Percentiles rank a stretch among this genome's conserved stretches.
phyloP scores from a whole-genome alignment of 495 filamentous ascomycete species.

The Chaetomidium leptoderma region DNA sequence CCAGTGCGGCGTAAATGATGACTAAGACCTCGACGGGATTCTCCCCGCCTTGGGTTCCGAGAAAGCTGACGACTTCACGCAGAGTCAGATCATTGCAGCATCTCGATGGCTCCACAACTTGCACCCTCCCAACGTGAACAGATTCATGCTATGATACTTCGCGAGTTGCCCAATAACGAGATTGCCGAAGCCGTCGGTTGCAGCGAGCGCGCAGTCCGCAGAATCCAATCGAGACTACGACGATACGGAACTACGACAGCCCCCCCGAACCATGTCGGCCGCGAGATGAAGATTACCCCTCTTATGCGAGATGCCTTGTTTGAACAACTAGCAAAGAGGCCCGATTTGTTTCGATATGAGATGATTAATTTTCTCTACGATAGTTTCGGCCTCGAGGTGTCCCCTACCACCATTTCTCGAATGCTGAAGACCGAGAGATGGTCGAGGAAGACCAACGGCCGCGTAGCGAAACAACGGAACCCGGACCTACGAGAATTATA shows the following conservation, averaged over 20 bases:
- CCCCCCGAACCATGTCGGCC: not conserved
- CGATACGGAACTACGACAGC: not conserved
- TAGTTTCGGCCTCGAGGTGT: not conserved
- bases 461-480: not conserved
- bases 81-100: not conserved
- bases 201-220: not conserved
- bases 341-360: too few species aligned
- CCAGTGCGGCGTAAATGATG: not conserved
- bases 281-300: not conserved
- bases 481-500: not conserved
- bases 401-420: not conserved
- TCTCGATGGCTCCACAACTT: not conserved
- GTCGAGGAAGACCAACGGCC: conserved; percentile 1
- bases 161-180: not conserved
- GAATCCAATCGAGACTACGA: not conserved
- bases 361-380: not conserved
- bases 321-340: not conserved
- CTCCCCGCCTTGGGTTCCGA: too few species aligned
- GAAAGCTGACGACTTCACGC: not conserved
- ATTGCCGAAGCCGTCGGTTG: not conserved
- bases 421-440: not conserved
- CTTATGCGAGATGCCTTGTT: not conserved
- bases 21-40: too few species aligned
- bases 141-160: not conserved
- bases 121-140: not conserved